phyloP scores from a whole-genome alignment of 306 rosid genomes.

The Trifolium pratense region DNA sequence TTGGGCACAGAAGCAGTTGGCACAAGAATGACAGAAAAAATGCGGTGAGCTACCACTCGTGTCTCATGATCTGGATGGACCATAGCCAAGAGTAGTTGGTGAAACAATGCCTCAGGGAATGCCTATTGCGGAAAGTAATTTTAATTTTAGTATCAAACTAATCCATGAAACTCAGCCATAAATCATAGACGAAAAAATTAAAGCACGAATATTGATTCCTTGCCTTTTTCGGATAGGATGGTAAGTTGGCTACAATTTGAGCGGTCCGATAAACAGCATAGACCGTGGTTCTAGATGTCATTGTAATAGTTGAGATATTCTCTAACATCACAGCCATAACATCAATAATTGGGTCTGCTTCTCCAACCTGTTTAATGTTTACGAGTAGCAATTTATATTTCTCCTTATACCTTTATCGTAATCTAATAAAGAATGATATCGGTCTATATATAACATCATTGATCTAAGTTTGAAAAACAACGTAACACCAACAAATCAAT shows the following conservation, averaged over 20 bases:
- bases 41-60: conserved; percentile 81
- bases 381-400: conserved; percentile 38
- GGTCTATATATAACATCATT: too few species aligned
- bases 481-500: conserved; percentile 17
- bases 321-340: conserved; percentile 90
- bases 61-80: conserved; percentile 94
- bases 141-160: conserved; percentile 39
- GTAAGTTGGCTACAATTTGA: conserved; percentile 86
- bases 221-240: conserved; percentile 85
- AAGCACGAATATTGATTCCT: conserved; percentile 45
- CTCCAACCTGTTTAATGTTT: conserved; percentile 83
- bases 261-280: conserved; percentile 72
- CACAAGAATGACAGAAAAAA: conserved; percentile 86
- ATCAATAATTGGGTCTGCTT: conserved; percentile 82
- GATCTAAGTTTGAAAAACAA: neutral
- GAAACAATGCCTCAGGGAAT: conserved; percentile 95
- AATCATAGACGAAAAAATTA: conserved; percentile 35
- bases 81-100: conserved; percentile 88
- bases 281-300: conserved; percentile 74
- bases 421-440: too few species aligned
- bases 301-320: conserved; percentile 68
- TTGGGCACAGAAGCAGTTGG: conserved; percentile 60
- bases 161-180: conserved; percentile 35
- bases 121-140: conserved; percentile 56
- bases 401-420: too few species aligned